Conservation (phyloP, 2,329 filamentous ascomycete species). For the Fusarium nisikadoi region DNA sequence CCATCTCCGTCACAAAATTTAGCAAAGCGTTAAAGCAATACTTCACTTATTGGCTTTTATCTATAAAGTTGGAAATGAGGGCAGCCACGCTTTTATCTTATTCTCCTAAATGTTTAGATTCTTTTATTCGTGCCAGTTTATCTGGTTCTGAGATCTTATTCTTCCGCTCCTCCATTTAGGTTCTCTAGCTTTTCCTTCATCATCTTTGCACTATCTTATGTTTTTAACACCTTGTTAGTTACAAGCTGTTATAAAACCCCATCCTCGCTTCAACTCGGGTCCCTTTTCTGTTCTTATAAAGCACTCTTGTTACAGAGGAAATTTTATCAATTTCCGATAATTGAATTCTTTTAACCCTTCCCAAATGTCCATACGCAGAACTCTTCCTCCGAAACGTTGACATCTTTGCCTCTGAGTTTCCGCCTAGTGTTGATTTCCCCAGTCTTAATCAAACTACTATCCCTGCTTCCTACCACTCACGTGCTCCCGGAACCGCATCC, state of each 20-base stretch:
- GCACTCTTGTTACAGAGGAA: background rate
- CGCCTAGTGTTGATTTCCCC: background rate
- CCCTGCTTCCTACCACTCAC: background rate
- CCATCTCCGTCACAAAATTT: background rate
- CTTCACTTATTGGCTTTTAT: background rate
- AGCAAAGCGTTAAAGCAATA: background rate
- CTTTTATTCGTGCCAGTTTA: background rate
- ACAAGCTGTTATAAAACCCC: background rate
- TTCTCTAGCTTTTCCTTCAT: background rate
- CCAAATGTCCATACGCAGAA: too few species aligned
- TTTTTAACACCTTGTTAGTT: too few species aligned
- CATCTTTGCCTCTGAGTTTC: background rate
- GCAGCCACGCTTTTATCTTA: background rate
- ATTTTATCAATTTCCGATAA: too few species aligned
- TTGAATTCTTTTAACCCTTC: background rate
- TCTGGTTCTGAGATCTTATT: background rate
- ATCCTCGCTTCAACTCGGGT: background rate
- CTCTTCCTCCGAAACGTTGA: background rate
- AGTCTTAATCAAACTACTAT: background rate
- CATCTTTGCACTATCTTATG: accelerated
- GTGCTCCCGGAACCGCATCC: too few species aligned
- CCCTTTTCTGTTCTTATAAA: background rate
- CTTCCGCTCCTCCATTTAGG: background rate
- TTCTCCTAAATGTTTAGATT: accelerated
- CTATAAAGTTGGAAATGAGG: too few species aligned